These are phyloP conservation scores for Hymenoscyphus infarciens DNA, from an alignment of 2,329 filamentous ascomycete genomes.

Conservation along the genomic window DNA sequence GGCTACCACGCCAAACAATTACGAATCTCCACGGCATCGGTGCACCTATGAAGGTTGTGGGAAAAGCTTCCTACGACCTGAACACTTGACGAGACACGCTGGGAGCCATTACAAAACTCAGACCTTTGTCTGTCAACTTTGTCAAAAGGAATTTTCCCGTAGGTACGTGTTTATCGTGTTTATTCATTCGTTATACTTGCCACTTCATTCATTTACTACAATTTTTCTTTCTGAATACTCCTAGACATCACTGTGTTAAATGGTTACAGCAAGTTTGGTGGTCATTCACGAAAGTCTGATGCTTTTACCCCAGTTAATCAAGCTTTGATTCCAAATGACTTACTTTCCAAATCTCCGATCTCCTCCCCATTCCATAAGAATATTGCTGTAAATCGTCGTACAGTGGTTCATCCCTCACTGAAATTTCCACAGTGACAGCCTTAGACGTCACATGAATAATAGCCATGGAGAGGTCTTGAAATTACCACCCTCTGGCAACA, in stretches of 20 bases:
- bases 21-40: not conserved
- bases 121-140: conserved; percentile 24
- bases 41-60: conserved; percentile 24
- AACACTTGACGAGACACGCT: conserved; percentile 30
- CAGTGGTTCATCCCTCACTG: no score
- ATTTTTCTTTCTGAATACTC: no score
- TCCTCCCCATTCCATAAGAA: no score
- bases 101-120: conserved; percentile 18
- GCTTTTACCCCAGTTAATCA: no score
- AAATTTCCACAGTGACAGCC: conserved; percentile 22
- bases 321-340: no score
- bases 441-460: conserved; percentile 26
- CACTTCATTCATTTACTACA: no score
- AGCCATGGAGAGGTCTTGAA: conserved; percentile 28
- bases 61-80: conserved; percentile 27
- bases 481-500: conserved; percentile 28
- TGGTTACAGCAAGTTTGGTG: no score
- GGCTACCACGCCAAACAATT: no score
- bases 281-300: no score
- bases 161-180: conserved; percentile 22
- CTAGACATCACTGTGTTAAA: not conserved
- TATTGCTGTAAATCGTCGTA: no score
- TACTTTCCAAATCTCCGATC: no score
- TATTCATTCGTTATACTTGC: no score
- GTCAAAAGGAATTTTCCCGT: conserved; percentile 27